Percentiles rank a stretch among this genome's conserved stretches.
Evolutionary conservation across 208 protist species (phyloP).

Genomic region (Leishmania turanica): DNA sequence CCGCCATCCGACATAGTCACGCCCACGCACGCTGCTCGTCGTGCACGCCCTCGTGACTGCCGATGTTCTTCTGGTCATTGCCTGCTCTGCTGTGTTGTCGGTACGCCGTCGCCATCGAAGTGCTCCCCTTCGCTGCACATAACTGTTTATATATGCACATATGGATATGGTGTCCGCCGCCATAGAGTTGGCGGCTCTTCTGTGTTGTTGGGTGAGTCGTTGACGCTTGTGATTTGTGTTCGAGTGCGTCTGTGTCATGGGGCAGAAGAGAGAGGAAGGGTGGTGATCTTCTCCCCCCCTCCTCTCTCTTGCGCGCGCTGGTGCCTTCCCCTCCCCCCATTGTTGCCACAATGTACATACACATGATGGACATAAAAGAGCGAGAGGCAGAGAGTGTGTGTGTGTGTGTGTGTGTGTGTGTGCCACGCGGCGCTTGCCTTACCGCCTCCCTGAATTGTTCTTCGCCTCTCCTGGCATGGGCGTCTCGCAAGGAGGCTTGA

Average conservation of each 20-base stretch:
- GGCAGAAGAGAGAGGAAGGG: not conserved
- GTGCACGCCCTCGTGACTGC: not conserved
- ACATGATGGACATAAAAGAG: not conserved
- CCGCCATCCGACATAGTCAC: not conserved
- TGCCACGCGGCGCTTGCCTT: not conserved
- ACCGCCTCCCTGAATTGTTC: not conserved
- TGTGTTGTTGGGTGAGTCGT: not conserved
- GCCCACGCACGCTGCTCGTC: not conserved
- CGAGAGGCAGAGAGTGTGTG: not conserved
- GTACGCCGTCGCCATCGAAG: not conserved
- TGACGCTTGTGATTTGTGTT: not conserved
- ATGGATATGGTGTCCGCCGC: not conserved
- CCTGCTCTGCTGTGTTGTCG: not conserved
- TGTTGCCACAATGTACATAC: conserved; percentile 8
- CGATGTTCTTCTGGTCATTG: not conserved
- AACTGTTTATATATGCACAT: not conserved
- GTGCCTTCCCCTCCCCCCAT: not conserved
- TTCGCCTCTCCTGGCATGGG: not conserved
- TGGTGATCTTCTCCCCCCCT: not conserved
- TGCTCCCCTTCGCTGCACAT: not conserved
- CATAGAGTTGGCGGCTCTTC: not conserved
- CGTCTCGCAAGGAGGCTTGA: not conserved
- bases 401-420: too few relatives aligned
- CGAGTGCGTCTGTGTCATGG: not conserved
- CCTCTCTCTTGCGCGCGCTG: not conserved